Evolutionary conservation across 2,329 filamentous ascomycete genomes (phyloP).

Genomic region (Claviceps africana): DNA sequence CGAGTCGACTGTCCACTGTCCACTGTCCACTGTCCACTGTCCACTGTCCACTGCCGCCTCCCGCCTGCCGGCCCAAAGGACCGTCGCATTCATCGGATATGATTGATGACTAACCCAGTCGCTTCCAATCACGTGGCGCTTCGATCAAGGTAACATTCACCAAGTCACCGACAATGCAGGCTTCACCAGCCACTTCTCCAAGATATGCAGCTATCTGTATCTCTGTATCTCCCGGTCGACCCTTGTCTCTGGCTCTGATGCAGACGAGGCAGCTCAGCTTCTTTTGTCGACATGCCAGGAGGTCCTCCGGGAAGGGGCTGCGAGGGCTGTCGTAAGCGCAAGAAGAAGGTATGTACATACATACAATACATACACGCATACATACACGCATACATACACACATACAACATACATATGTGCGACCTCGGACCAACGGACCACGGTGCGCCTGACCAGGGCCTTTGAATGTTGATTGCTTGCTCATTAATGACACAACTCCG

Average conservation of each 20-base stretch:
- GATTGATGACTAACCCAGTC: not conserved
- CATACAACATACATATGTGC: too few species aligned
- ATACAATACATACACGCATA: too few species aligned
- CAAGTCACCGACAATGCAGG: not conserved
- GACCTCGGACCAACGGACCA: not conserved
- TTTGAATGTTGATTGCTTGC: not conserved
- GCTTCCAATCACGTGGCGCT: not conserved
- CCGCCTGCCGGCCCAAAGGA: too few species aligned
- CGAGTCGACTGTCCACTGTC: not conserved
- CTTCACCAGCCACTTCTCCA: not conserved
- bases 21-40: not conserved
- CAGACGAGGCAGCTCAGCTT: not conserved
- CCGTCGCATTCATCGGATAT: too few species aligned
- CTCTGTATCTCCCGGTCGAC: not conserved
- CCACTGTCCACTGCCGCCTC: not conserved
- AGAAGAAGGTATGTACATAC: conserved; percentile 6
- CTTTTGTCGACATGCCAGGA: not conserved
- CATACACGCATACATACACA: too few species aligned
- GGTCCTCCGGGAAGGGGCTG: conserved; percentile 1
- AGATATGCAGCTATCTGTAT: conserved; percentile 1
- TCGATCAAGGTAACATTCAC: not conserved
- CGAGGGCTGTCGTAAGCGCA: conserved; percentile 5
- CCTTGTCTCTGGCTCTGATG: not conserved
- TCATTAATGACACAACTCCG: not conserved
- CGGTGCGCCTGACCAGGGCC: not conserved